Conservation (phyloP, 2,329 filamentous ascomycete genomes). For the Aspergillus ibericus region DNA sequence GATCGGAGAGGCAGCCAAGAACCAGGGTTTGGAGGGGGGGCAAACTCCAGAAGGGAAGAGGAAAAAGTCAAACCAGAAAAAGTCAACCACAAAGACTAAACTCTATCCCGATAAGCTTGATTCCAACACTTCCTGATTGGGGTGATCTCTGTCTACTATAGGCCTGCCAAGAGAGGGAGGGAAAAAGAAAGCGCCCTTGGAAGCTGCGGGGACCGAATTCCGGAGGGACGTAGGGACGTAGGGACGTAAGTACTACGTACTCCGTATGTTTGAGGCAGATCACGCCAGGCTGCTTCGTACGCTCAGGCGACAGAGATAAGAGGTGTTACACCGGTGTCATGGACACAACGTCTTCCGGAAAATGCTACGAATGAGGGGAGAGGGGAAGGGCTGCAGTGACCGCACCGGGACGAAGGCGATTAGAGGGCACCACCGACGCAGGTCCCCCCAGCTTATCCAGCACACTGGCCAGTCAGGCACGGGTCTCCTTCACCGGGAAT, state of each 20-base stretch:
- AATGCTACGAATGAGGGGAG: background rate
- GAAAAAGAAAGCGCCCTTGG: background rate
- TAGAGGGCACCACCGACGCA: background rate
- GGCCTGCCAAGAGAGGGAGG: background rate
- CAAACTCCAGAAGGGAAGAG: background rate
- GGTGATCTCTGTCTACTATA: background rate
- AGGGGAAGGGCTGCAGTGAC: background rate
- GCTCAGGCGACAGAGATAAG: background rate
- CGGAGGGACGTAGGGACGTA: background rate
- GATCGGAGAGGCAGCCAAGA: background rate
- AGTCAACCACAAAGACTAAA: background rate
- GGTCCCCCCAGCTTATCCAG: background rate
- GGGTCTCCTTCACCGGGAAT: slow-evolving; percentile 25
- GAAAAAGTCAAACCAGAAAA: too few relatives aligned
- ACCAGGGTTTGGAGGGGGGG: background rate
- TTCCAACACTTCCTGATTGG: background rate
- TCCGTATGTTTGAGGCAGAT: background rate
- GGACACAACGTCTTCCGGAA: slow-evolving; percentile 3
- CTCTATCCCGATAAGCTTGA: background rate
- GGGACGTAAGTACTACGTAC: background rate
- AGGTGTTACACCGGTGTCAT: background rate
- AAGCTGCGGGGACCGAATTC: slow-evolving; percentile 5
- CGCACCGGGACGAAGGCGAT: background rate
- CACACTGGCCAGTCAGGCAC: slow-evolving; percentile 8
- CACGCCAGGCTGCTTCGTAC: background rate